Evolutionary conservation across 129 eudicot species (phyloP), one percentile per base, ranked within the genome.

Genomic region (Chrysanthemum seticuspe): DNA sequence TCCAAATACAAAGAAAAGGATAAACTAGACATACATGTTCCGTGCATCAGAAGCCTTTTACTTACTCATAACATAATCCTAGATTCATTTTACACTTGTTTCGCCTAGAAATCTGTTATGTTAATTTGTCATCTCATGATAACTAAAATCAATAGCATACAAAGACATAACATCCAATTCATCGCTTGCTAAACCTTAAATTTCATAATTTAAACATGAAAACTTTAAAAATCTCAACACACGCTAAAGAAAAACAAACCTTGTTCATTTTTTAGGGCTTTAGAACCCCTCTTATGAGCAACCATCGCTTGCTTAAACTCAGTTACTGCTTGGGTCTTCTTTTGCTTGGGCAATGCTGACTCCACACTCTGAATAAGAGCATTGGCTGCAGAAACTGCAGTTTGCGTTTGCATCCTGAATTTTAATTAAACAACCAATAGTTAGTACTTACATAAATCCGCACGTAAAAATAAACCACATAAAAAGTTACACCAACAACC

Each of bases 291-390:
- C 78, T 84, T 89, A 65, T 77, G 75, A 65, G 96, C 87, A 71
- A 93, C 85, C 62, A 83, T 85, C 4, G 96, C 96, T 48, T 85
- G 96, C 79, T 84, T 93, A 62, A 85, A 86, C 60, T 85, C 92
- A 2, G 79, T 72, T 12, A 70, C 92, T 8, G 92, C 95, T 76
- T 83, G 59, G 10, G 31, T 75, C 68, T 80, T 81, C 74, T 87
- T 93, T 68, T 89, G 98, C 80, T 87, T 93, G 0, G 96, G 96
- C 25, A 93, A 71, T 13, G 71, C 82, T 34, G 86, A 81, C 65
- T 85, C 96, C 6, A 86, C 89, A 63, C 85, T 79, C 75, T 86
- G 95, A 72, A 85, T 72, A 16, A 93, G 92, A 14, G 73, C 48
- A 80, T 85, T 82, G 14, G 96, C 96, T 64, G 95, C 92, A 16